phyloP scores from a whole-genome alignment of 805 yeast genomes.

The Candida caryicola region DNA sequence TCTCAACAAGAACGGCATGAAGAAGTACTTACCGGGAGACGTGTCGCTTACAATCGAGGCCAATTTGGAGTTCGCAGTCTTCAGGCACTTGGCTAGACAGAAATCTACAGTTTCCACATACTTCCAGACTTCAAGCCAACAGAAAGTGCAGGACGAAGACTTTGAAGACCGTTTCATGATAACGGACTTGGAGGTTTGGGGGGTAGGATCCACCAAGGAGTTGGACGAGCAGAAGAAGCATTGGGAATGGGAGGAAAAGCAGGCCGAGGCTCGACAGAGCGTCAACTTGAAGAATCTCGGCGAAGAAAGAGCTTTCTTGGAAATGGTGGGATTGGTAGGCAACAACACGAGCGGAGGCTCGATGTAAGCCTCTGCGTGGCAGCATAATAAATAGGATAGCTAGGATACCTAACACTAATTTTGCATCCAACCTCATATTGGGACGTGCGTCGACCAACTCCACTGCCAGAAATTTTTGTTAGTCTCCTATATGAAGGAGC shows the following conservation, averaged over 20 bases:
- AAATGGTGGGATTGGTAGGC: constrained; percentile 70
- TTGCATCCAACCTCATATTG: not conserved
- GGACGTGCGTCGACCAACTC: not conserved
- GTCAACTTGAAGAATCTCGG: constrained; percentile 64
- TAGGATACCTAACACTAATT: not conserved
- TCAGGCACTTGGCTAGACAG: constrained; percentile 61
- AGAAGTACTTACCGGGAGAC: constrained; percentile 63
- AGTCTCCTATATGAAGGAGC: not conserved
- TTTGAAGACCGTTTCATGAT: constrained; percentile 72
- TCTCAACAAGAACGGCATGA: constrained; percentile 40
- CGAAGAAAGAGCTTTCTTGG: constrained; percentile 82
- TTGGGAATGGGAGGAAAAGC: constrained; percentile 92
- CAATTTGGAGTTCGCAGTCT: constrained; percentile 74
- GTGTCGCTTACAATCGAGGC: constrained; percentile 78
- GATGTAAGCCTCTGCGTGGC: constrained; percentile 20
- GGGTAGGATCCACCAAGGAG: constrained; percentile 79
- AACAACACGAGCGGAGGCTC: constrained; percentile 48
- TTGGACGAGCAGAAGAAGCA: constrained; percentile 69
- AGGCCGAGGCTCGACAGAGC: constrained; percentile 73
- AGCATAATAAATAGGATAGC: not conserved
- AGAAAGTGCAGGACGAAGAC: constrained; percentile 15
- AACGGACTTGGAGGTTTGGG: constrained; percentile 86
- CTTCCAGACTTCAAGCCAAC: constrained; percentile 26
- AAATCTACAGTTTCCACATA: constrained; percentile 20
- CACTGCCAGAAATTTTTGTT: constrained; percentile 1